These are phyloP conservation scores for Ustilago bromivora DNA, from an alignment of 1,284 basidiomycete species.

Conservation along the genomic window DNA sequence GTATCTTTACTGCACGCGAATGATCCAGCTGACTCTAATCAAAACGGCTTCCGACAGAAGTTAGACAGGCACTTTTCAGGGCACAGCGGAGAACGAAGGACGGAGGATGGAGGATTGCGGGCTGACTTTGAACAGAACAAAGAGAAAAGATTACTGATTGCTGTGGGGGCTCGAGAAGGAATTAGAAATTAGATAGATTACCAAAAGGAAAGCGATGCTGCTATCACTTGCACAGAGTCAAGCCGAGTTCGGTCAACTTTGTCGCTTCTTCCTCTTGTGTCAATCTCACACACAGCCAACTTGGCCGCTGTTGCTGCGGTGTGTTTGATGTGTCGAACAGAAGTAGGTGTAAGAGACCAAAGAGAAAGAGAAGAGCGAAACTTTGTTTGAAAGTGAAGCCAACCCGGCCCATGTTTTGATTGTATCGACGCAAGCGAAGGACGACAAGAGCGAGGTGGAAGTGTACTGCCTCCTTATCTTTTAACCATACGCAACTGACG, in stretches of 20 bases:
- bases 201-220: background rate
- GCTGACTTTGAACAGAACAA: no score
- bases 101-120: background rate
- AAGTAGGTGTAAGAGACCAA: background rate
- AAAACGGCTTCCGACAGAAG: background rate
- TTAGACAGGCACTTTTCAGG: background rate
- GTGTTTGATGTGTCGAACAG: background rate
- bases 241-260: conserved; percentile 3
- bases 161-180: conserved; percentile 13
- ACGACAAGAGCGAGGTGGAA: background rate
- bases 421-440: background rate
- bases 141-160: conserved; percentile 12
- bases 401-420: background rate
- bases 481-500: conserved; percentile 42
- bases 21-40: conserved; percentile 13
- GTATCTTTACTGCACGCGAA: background rate
- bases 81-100: background rate
- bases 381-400: background rate
- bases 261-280: no score
- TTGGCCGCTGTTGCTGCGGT: background rate
- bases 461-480: conserved; percentile 21
- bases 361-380: background rate
- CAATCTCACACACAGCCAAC: background rate
- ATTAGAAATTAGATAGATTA: conserved; percentile 41
- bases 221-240: conserved; percentile 5